Evolutionary conservation across 129 eudicot species (phyloP).

Genomic region (Logfia minima): DNA sequence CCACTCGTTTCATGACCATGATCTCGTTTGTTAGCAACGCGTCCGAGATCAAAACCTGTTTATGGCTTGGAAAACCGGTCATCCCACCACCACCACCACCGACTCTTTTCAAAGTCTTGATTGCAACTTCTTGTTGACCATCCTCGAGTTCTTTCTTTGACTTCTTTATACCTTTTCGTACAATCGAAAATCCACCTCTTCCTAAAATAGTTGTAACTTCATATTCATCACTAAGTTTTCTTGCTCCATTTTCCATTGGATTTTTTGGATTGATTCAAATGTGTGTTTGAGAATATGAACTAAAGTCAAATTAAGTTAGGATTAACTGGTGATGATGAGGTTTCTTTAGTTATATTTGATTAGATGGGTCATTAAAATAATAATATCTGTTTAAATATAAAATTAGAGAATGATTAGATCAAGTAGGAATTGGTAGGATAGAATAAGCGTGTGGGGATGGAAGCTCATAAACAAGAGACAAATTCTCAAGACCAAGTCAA

Average conservation of each 20-base stretch:
- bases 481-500: conserved; percentile 42
- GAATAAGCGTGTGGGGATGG: conserved; percentile 44
- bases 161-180: conserved; percentile 57
- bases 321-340: conserved; percentile 25
- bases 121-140: conserved; percentile 48
- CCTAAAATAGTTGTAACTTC: conserved; percentile 69
- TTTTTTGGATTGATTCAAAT: conserved; percentile 8
- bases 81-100: conserved; percentile 29
- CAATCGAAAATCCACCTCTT: conserved; percentile 83
- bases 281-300: conserved; percentile 18
- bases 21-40: conserved; percentile 77
- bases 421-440: conserved; percentile 31
- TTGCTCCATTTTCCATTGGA: conserved; percentile 63
- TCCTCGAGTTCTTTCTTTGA: conserved; percentile 21
- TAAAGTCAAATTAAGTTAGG: conserved; percentile 28
- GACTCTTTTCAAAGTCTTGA: conserved; percentile 68
- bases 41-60: conserved; percentile 56
- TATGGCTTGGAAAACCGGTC: conserved; percentile 36
- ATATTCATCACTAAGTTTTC: conserved; percentile 61
- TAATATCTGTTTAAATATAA: conserved; percentile 22
- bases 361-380: conserved; percentile 30
- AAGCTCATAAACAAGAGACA: conserved; percentile 31
- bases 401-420: conserved; percentile 29
- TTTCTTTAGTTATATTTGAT: conserved; percentile 21
- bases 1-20: conserved; percentile 70